These are phyloP conservation scores for Luffa aegyptiaca DNA, from an alignment of 306 rosid genomes.

Conservation along the genomic window DNA sequence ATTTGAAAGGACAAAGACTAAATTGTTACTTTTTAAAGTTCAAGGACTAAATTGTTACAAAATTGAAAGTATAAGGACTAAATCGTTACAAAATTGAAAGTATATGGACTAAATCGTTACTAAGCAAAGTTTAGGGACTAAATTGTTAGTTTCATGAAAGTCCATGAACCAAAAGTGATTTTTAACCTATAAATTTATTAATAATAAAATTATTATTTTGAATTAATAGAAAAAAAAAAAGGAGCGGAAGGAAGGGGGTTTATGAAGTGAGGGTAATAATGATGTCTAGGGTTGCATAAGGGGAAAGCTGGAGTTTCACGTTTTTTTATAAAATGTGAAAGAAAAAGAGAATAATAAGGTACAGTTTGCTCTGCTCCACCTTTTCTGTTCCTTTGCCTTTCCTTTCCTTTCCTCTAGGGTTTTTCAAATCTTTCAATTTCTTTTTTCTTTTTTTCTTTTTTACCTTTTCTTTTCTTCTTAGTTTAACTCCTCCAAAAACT, in stretches of 20 bases:
- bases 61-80: too few relatives aligned
- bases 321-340: background rate
- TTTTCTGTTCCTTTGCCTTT: background rate
- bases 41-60: too few relatives aligned
- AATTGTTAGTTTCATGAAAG: too few relatives aligned
- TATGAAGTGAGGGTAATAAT: background rate
- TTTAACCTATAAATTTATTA: background rate
- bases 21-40: too few relatives aligned
- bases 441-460: background rate
- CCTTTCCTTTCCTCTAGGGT: background rate
- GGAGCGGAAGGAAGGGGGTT: background rate
- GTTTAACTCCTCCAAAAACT: background rate
- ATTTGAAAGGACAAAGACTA: too few relatives aligned
- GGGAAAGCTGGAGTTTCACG: slow-evolving; percentile 3
- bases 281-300: background rate
- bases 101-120: too few relatives aligned
- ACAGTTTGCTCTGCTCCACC: slow-evolving; percentile 1
- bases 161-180: too few relatives aligned
- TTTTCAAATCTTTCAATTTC: background rate
- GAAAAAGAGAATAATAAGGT: slow-evolving; percentile 6
- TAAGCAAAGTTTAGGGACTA: too few relatives aligned
- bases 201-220: background rate
- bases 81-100: too few relatives aligned
- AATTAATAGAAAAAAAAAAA: background rate
- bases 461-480: too few relatives aligned